phyloP scores from a whole-genome alignment of 129 eudicot genomes.

The Deinandra increscens region DNA sequence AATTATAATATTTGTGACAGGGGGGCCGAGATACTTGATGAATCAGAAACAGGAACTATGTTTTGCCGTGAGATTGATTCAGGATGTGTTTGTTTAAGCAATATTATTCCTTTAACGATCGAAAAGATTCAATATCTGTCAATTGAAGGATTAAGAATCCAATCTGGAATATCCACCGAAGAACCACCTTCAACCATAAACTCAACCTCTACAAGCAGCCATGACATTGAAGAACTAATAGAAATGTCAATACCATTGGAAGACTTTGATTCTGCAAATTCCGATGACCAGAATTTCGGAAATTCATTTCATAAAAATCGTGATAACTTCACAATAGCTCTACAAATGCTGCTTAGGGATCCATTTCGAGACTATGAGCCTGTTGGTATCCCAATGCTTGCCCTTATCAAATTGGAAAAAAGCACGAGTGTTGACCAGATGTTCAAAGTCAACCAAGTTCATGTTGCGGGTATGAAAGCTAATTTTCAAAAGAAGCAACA shows the following conservation, averaged over 20 bases:
- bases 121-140: slow-evolving; percentile 59
- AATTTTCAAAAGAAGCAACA: slow-evolving; percentile 36
- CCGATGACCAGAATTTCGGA: slow-evolving; percentile 18
- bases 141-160: slow-evolving; percentile 67
- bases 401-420: slow-evolving; percentile 39
- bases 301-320: too few species aligned
- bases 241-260: slow-evolving; percentile 40
- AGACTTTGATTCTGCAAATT: slow-evolving; percentile 28
- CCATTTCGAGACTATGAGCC: slow-evolving; percentile 50
- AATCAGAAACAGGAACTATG: slow-evolving; percentile 15
- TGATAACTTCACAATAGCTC: slow-evolving; percentile 29
- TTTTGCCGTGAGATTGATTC: slow-evolving; percentile 26
- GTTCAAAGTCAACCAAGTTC: slow-evolving; percentile 51
- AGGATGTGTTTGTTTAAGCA: slow-evolving; percentile 43
- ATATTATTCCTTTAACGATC: slow-evolving; percentile 50
- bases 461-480: slow-evolving; percentile 47
- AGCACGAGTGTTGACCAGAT: slow-evolving; percentile 15
- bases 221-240: slow-evolving; percentile 40
- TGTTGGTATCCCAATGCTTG: slow-evolving; percentile 50
- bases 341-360: slow-evolving; percentile 43
- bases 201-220: slow-evolving; percentile 24
- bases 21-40: slow-evolving; percentile 14
- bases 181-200: slow-evolving; percentile 37
- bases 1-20: slow-evolving; percentile 22
- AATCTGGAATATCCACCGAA: slow-evolving; percentile 59